A percentile compares a stretch with the other conserved stretches of the same genome.
Conservation (phyloP, 129 eudicot species). For the Heracleum sosnowskyi region DNA sequence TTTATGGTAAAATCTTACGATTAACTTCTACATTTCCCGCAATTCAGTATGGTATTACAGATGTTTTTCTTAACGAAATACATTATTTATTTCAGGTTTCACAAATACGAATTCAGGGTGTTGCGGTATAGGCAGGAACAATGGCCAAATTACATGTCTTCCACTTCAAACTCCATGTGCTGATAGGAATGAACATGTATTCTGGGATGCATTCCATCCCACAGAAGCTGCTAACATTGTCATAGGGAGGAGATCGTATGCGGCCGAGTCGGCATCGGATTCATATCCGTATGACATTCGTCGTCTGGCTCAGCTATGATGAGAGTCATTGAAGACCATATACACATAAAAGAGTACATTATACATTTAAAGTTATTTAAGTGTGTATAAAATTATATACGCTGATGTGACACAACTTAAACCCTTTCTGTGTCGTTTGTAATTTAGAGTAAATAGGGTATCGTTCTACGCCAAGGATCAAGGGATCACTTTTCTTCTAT, state of each 20-base stretch:
- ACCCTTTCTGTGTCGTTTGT: too few relatives aligned
- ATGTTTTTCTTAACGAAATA: neutral
- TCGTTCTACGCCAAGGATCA: too few relatives aligned
- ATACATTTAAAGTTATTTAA: neutral
- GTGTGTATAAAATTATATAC: neutral
- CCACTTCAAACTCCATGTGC: slow-evolving; percentile 1
- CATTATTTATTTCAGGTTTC: neutral
- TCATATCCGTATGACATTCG: slow-evolving; percentile 5
- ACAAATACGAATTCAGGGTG: slow-evolving; percentile 1
- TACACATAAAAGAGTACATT: neutral
- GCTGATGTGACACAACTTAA: too few relatives aligned
- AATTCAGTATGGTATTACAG: neutral
- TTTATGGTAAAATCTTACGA: neutral
- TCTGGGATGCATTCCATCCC: slow-evolving; percentile 9
- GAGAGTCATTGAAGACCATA: neutral
- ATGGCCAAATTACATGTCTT: slow-evolving; percentile 8
- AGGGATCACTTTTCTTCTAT: too few relatives aligned
- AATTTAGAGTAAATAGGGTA: too few relatives aligned
- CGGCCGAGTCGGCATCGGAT: neutral
- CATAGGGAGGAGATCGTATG: slow-evolving; percentile 7
- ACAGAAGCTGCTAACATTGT: neutral
- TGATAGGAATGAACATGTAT: neutral
- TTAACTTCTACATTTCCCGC: neutral
- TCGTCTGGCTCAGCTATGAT: slow-evolving; percentile 6
- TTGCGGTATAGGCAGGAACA: slow-evolving; percentile 10